Percentiles rank a stretch among this genome's conserved stretches.
phyloP scores from a whole-genome alignment of 2,329 filamentous ascomycete species.

The Cladobotryum mycophilum region DNA sequence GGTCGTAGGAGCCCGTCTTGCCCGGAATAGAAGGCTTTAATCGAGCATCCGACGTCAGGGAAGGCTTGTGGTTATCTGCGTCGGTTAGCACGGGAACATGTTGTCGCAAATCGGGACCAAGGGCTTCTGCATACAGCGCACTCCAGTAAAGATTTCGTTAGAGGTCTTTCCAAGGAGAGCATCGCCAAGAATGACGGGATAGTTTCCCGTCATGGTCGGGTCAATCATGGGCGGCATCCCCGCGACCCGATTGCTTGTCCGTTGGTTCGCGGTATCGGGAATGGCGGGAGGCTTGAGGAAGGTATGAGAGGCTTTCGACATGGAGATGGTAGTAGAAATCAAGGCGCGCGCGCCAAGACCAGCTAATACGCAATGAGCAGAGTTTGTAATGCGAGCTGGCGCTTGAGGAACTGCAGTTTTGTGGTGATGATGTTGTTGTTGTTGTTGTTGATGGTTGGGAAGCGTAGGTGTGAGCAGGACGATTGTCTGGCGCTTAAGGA shows the following conservation, averaged over 20 bases:
- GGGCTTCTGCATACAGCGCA: slow-evolving; percentile 45
- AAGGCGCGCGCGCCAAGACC: no score
- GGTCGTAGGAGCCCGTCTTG: slow-evolving; percentile 49
- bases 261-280: no score
- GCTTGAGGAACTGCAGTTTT: no score
- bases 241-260: background rate
- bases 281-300: background rate
- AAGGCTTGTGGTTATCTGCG: slow-evolving; percentile 57
- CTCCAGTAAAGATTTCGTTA: slow-evolving; percentile 53
- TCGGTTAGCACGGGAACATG: slow-evolving; percentile 7
- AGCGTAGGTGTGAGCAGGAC: no score
- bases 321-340: background rate
- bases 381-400: no score
- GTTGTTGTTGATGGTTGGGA: no score
- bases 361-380: no score
- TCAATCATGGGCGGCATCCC: slow-evolving; percentile 39
- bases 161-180: slow-evolving; percentile 50
- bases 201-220: slow-evolving; percentile 54
- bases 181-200: slow-evolving; percentile 59
- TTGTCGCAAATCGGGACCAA: background rate
- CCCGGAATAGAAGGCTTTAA: slow-evolving; percentile 44
- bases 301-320: background rate
- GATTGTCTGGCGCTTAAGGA: no score
- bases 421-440: no score
- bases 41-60: slow-evolving; percentile 42